Conservation (phyloP, 2,329 filamentous ascomycete genomes). For the Pyrenophora seminiperda region DNA sequence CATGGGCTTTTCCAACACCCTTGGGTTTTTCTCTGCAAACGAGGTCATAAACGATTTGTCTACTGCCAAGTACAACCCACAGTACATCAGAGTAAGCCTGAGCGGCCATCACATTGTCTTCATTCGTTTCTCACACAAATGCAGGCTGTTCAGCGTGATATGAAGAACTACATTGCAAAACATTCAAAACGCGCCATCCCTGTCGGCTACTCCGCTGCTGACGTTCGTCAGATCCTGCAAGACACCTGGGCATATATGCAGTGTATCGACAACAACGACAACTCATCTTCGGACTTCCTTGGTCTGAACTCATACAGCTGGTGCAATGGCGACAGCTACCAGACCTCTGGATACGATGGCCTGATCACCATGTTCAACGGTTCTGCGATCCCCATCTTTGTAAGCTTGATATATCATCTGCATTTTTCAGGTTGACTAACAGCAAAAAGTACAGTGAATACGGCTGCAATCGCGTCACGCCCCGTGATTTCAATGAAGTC, state of each 20-base stretch:
- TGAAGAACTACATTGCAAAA: slow-evolving; percentile 70
- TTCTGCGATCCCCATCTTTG: slow-evolving; percentile 73
- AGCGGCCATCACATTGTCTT: background rate
- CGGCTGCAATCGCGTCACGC: slow-evolving; percentile 70
- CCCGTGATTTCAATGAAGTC: slow-evolving; percentile 77
- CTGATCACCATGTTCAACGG: slow-evolving; percentile 69
- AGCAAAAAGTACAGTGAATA: slow-evolving; percentile 68
- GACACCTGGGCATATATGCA: slow-evolving; percentile 79
- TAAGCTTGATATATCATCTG: slow-evolving; percentile 10
- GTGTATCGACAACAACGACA: slow-evolving; percentile 62
- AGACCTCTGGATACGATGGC: slow-evolving; percentile 63
- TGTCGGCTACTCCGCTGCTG: slow-evolving; percentile 73
- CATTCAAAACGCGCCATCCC: slow-evolving; percentile 64
- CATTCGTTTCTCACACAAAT: background rate
- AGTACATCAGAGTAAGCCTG: slow-evolving; percentile 59
- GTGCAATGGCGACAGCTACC: slow-evolving; percentile 70
- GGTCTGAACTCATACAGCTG: slow-evolving; percentile 78
- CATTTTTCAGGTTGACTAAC: background rate
- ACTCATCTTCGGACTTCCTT: slow-evolving; percentile 74
- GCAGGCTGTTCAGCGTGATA: slow-evolving; percentile 65
- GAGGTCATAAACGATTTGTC: slow-evolving; percentile 68
- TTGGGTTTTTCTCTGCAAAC: slow-evolving; percentile 71
- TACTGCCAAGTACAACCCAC: slow-evolving; percentile 59
- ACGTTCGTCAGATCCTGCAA: slow-evolving; percentile 73
- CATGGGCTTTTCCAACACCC: slow-evolving; percentile 67